phyloP scores from a whole-genome alignment of 2,329 filamentous ascomycete species.

The Phialophora expanda region DNA sequence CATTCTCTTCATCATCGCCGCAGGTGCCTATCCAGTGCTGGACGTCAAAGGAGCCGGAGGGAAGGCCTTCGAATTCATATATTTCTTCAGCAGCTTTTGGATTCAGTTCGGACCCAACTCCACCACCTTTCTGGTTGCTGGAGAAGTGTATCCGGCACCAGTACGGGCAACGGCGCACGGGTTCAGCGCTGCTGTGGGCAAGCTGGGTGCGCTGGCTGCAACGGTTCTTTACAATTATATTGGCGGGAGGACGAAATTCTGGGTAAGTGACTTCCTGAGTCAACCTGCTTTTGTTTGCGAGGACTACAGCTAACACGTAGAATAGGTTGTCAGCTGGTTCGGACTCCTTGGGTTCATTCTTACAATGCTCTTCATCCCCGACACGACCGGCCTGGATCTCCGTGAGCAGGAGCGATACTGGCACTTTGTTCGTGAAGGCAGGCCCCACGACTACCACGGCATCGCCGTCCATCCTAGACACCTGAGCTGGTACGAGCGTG shows the following conservation, averaged over 20 bases:
- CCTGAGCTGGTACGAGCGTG: neutral
- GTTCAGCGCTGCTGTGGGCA: constrained; percentile 51
- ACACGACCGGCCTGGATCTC: constrained; percentile 60
- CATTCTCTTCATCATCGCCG: constrained; percentile 60
- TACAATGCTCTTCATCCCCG: constrained; percentile 83
- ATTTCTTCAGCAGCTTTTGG: constrained; percentile 97
- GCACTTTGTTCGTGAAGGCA: constrained; percentile 14
- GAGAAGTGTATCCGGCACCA: constrained; percentile 91
- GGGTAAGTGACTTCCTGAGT: neutral
- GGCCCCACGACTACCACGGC: neutral
- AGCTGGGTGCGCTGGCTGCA: neutral
- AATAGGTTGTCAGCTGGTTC: constrained; percentile 72
- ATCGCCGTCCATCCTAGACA: neutral
- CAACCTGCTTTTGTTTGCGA: neutral
- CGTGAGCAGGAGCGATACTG: constrained; percentile 20
- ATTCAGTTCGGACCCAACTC: constrained; percentile 98
- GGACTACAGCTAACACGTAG: neutral
- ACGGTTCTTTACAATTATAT: neutral
- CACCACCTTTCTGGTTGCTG: constrained; percentile 93
- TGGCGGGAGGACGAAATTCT: neutral
- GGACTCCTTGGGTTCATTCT: constrained; percentile 83
- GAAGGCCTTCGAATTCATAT: constrained; percentile 87
- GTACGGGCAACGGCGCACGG: constrained; percentile 95
- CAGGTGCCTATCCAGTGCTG: neutral
- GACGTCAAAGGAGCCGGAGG: constrained; percentile 2